phyloP scores from a whole-genome alignment of 805 yeast genomes.

The Saturnispora dispora region DNA sequence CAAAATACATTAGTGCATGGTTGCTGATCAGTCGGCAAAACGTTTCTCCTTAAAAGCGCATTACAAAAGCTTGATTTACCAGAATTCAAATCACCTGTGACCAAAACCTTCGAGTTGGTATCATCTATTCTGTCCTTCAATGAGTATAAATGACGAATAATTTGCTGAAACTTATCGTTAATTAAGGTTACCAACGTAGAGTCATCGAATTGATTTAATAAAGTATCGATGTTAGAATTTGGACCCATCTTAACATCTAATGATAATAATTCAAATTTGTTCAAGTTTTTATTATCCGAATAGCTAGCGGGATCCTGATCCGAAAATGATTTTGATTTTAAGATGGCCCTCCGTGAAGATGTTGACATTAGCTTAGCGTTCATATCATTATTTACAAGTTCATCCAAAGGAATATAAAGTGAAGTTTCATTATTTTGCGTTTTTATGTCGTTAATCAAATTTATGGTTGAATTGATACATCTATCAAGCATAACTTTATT shows the following conservation, averaged over 20 bases:
- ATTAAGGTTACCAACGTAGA: slow-evolving; percentile 60
- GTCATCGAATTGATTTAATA: slow-evolving; percentile 54
- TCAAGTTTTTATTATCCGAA: slow-evolving; percentile 9
- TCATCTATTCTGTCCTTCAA: slow-evolving; percentile 81
- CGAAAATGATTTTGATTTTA: slow-evolving; percentile 32
- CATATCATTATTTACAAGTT: slow-evolving; percentile 9
- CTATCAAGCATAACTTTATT: slow-evolving; percentile 57
- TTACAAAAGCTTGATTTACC: slow-evolving; percentile 96
- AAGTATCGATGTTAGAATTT: slow-evolving; percentile 28
- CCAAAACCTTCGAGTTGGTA: slow-evolving; percentile 85
- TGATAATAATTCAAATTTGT: slow-evolving; percentile 48
- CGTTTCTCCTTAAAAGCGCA: slow-evolving; percentile 64
- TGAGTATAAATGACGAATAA: slow-evolving; percentile 57
- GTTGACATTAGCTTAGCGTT: slow-evolving; percentile 36
- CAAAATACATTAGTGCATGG: slow-evolving; percentile 96
- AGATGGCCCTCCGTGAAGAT: slow-evolving; percentile 44
- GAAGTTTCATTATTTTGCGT: slow-evolving; percentile 53
- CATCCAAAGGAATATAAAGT: slow-evolving; percentile 47
- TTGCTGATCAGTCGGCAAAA: slow-evolving; percentile 93
- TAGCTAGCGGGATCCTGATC: neutral
- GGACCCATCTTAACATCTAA: slow-evolving; percentile 52
- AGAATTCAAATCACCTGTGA: slow-evolving; percentile 94
- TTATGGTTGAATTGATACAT: slow-evolving; percentile 45
- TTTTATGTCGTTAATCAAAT: slow-evolving; percentile 41
- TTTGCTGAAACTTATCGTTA: slow-evolving; percentile 56